Percentiles rank a stretch among this genome's conserved stretches.
phyloP scores from a whole-genome alignment of 2,329 filamentous ascomycete genomes.

The Colletotrichum paranaense region DNA sequence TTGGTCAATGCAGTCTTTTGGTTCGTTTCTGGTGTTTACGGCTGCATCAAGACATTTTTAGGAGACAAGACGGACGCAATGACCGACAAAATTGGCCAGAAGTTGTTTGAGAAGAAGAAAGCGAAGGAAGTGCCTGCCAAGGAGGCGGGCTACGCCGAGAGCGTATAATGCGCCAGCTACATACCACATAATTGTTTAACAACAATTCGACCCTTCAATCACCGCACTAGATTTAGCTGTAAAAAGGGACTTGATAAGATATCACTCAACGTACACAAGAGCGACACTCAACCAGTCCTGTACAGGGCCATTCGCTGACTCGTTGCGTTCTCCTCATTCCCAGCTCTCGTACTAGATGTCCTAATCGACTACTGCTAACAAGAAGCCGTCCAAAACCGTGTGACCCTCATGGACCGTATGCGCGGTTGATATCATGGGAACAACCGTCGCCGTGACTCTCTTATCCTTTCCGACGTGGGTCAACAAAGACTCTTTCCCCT shows the following conservation, averaged over 20 bases:
- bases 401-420: background rate
- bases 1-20: conserved; percentile 75
- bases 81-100: conserved; percentile 50
- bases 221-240: background rate
- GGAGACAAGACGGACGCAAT: conserved; percentile 53
- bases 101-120: conserved; percentile 50
- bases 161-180: conserved; percentile 37
- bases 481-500: conserved; percentile 36
- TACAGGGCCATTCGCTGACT: background rate
- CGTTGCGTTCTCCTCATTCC: too few species aligned
- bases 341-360: accelerated
- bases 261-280: background rate
- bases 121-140: conserved; percentile 41
- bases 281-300: background rate
- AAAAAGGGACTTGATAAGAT: background rate
- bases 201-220: background rate
- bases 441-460: conserved; percentile 41
- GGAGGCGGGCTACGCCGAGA: conserved; percentile 44
- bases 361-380: conserved; percentile 1
- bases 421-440: conserved; percentile 35
- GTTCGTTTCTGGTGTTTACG: conserved; percentile 61
- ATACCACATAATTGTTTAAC: background rate
- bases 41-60: conserved; percentile 52
- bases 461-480: conserved; percentile 39
- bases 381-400: background rate